phyloP scores from a whole-genome alignment of 176 grass and related monocot species.

The Aegilops bicornis region DNA sequence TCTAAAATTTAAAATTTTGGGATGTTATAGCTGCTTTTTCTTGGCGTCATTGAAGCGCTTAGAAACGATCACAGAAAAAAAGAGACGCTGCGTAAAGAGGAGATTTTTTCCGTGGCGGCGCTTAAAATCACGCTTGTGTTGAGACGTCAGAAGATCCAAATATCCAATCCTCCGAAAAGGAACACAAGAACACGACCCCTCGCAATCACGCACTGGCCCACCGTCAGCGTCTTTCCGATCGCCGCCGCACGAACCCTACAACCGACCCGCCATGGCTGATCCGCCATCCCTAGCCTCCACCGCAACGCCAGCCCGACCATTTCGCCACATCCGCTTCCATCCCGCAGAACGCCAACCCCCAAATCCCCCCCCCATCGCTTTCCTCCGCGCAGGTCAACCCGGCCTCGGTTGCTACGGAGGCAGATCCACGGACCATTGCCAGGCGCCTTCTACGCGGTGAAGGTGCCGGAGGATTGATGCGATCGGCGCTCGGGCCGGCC shows the following conservation, averaged over 20 bases:
- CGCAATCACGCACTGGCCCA: not conserved
- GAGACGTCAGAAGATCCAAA: too few relatives aligned
- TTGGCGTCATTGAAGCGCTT: too few relatives aligned
- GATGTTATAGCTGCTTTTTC: too few relatives aligned
- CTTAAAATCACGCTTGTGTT: too few relatives aligned
- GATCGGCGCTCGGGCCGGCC: not conserved
- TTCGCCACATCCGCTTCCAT: not conserved
- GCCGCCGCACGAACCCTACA: conserved; percentile 1
- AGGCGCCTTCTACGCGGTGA: conserved; percentile 14
- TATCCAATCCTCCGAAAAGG: not conserved
- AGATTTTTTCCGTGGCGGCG: too few relatives aligned
- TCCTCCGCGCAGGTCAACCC: not conserved
- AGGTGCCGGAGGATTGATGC: not conserved
- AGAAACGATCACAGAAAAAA: too few relatives aligned
- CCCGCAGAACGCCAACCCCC: not conserved
- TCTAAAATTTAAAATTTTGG: too few relatives aligned
- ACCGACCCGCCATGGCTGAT: not conserved
- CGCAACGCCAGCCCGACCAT: not conserved
- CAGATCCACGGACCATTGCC: not conserved
- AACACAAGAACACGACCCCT: not conserved
- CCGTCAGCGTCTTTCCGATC: not conserved
- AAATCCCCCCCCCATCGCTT: not conserved
- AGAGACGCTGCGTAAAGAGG: too few relatives aligned
- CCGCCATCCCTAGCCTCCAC: not conserved
- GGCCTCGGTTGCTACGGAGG: not conserved